phyloP scores from a whole-genome alignment of 75 land plant species.

The Azolla pinnata region DNA sequence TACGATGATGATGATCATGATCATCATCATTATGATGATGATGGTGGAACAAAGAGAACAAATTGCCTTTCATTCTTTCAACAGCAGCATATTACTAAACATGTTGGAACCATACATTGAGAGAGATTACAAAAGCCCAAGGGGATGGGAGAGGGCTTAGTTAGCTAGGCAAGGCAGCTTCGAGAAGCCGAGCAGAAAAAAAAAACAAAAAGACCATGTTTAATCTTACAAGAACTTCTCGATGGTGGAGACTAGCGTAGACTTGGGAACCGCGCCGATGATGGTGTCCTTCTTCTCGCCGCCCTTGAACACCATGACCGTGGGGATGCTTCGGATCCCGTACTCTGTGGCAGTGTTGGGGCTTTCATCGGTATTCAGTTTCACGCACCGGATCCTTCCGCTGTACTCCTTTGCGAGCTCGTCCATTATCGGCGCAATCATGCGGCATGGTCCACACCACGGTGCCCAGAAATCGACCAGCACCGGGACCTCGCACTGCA shows the following conservation, averaged over 20 bases:
- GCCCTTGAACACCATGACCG: constrained; percentile 59
- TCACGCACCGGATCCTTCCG: constrained; percentile 57
- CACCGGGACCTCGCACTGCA: constrained; percentile 50
- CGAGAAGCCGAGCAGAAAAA: no score
- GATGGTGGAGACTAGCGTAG: constrained; percentile 42
- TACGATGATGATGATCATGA: no score
- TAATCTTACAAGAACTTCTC: constrained; percentile 45
- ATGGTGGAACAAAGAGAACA: no score
- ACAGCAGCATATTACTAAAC: no score
- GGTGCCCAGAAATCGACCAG: constrained; percentile 93
- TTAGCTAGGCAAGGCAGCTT: no score
- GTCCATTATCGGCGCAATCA: constrained; percentile 70
- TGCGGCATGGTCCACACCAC: constrained; percentile 85
- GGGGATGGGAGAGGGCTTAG: no score
- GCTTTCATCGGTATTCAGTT: constrained; percentile 75
- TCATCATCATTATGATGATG: no score
- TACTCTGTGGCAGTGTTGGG: constrained; percentile 59
- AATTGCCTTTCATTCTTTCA: no score
- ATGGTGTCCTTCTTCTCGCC: constrained; percentile 82
- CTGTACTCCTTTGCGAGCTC: constrained; percentile 67
- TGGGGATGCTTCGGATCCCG: constrained; percentile 85
- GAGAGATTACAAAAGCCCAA: no score
- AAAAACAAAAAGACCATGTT: no score
- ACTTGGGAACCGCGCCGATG: constrained; percentile 78
- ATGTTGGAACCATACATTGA: no score